These are phyloP conservation scores for Nidularia sp. DNA, from an alignment of 768 basidiomycete species.

Conservation along the genomic window DNA sequence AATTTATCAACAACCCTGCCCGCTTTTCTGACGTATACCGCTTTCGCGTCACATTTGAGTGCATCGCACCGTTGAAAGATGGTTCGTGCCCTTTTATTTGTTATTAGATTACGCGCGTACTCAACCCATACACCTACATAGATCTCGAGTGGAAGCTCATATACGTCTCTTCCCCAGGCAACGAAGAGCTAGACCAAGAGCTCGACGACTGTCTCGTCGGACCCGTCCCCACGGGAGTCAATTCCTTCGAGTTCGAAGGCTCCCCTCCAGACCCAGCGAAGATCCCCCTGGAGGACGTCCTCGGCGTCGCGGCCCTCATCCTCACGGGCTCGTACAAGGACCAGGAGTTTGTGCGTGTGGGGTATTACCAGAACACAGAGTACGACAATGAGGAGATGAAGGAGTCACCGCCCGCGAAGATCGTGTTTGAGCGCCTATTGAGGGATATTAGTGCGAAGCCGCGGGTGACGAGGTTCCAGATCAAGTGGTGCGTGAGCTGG, in stretches of 20 bases:
- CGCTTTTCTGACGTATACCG: conserved; percentile 87
- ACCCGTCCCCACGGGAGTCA: conserved; percentile 94
- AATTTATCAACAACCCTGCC: conserved; percentile 91
- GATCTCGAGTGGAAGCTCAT: conserved; percentile 99
- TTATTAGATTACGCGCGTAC: not conserved
- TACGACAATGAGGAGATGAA: conserved; percentile 95
- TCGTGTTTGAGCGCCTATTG: conserved; percentile 75
- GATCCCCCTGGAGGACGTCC: conserved; percentile 85
- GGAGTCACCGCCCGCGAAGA: conserved; percentile 60
- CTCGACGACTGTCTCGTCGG: conserved; percentile 97
- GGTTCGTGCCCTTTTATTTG: conserved; percentile 39
- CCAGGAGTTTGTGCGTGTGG: conserved; percentile 98
- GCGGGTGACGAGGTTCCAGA: conserved; percentile 89
- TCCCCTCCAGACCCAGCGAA: conserved; percentile 77
- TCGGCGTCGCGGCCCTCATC: conserved; percentile 96
- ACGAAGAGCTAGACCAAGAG: conserved; percentile 93
- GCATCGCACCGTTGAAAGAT: conserved; percentile 86
- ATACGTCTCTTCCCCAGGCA: conserved; percentile 91
- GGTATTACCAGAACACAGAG: conserved; percentile 99
- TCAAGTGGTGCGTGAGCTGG: conserved; percentile 61
- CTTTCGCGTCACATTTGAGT: conserved; percentile 96
- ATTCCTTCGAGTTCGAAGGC: conserved; percentile 95
- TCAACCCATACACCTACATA: conserved; percentile 18
- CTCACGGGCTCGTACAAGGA: conserved; percentile 94
- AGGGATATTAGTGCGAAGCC: conserved; percentile 90